Percentiles rank a stretch among this genome's conserved stretches.
These are phyloP conservation scores for Ballota nigra DNA, from an alignment of 257 asterid genomes.

Conservation along the genomic window DNA sequence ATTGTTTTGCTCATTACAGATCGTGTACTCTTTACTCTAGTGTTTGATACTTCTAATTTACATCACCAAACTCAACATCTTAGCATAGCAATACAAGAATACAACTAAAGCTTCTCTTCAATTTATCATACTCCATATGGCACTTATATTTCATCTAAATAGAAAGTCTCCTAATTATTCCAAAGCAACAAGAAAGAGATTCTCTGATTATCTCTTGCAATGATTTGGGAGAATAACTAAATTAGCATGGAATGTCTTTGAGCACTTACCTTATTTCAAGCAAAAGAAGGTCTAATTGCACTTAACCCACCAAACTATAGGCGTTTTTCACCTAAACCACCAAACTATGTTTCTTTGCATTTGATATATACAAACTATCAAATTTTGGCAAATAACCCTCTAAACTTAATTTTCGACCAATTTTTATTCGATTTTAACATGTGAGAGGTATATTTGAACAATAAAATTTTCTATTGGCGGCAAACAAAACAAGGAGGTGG, in stretches of 20 bases:
- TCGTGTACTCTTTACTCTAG: not conserved
- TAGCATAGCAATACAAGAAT: constrained; percentile 7
- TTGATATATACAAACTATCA: too few relatives aligned
- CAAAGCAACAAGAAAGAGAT: not conserved
- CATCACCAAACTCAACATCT: not conserved
- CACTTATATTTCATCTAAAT: not conserved
- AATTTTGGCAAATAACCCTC: too few relatives aligned
- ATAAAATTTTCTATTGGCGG: too few relatives aligned
- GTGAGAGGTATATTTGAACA: too few relatives aligned
- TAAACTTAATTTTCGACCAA: too few relatives aligned
- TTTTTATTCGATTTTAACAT: too few relatives aligned
- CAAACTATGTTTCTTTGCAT: too few relatives aligned
- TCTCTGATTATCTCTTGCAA: not conserved
- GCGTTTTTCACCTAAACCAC: too few relatives aligned
- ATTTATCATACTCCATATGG: not conserved
- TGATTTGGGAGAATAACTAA: not conserved
- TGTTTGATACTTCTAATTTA: not conserved
- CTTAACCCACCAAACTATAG: too few relatives aligned
- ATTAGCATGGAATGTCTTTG: constrained; percentile 10
- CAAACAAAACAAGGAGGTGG: too few relatives aligned
- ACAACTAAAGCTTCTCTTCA: not conserved
- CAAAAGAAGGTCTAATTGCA: not conserved
- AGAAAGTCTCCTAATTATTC: not conserved
- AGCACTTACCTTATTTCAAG: not conserved
- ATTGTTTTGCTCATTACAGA: not conserved